Conservation (phyloP, 805 yeast genomes). For the Blastobotrys terrestris region DNA sequence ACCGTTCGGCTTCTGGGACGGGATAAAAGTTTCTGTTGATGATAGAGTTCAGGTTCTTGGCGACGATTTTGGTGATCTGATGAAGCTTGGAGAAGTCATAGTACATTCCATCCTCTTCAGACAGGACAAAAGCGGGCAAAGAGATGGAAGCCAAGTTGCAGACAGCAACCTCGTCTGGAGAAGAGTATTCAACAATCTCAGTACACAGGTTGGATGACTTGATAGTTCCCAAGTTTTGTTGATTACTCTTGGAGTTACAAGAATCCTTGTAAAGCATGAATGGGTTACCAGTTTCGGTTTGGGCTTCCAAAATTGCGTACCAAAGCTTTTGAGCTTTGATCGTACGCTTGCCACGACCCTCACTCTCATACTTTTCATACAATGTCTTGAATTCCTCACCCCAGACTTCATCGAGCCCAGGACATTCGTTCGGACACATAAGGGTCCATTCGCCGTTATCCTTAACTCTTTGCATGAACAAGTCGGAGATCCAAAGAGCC, state of each 20-base stretch:
- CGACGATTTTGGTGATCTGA: conserved; percentile 65
- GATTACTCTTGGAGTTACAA: conserved; percentile 82
- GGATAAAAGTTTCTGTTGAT: conserved; percentile 88
- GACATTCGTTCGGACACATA: conserved; percentile 84
- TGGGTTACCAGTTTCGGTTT: conserved; percentile 95
- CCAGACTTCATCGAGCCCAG: conserved; percentile 74
- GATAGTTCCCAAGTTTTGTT: conserved; percentile 85
- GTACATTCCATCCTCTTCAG: conserved; percentile 41
- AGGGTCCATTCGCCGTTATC: conserved; percentile 75
- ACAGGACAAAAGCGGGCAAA: conserved; percentile 66
- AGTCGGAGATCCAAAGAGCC: conserved; percentile 92
- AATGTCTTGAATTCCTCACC: conserved; percentile 77
- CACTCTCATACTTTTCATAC: conserved; percentile 65
- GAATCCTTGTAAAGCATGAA: conserved; percentile 92
- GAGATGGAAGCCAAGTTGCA: conserved; percentile 93
- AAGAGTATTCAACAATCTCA: conserved; percentile 88
- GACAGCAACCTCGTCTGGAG: conserved; percentile 90
- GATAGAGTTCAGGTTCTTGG: conserved; percentile 71
- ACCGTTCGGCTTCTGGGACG: conserved; percentile 60
- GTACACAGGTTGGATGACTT: conserved; percentile 92
- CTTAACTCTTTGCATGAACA: conserved; percentile 89
- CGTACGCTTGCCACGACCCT: conserved; percentile 56
- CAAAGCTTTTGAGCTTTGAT: conserved; percentile 86
- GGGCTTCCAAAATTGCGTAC: conserved; percentile 84
- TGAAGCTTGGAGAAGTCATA: conserved; percentile 76